Evolutionary conservation across 805 yeast species (phyloP), one percentile per base, ranked within the genome.

Genomic region (Torulaspora indica): DNA sequence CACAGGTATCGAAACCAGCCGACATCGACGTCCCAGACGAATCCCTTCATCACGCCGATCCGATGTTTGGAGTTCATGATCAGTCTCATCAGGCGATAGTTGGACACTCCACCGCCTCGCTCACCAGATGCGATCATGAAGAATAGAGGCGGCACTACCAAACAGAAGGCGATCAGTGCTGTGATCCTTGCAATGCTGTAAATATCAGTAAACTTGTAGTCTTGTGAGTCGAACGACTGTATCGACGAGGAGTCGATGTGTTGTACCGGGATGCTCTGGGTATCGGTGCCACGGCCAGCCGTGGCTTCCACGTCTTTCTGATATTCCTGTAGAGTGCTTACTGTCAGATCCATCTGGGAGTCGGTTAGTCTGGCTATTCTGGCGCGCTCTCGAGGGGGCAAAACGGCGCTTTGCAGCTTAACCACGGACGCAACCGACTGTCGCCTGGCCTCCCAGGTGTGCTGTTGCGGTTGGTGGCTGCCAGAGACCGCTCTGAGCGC

Each of bases 1-100:
- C 63, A 69, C 57, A 51, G 49, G 50, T 35, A 42, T 10, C 64
- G 37, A 24, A 63, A 51, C 66, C 66, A 60, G 12, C 34, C 35
- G 4, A 63, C 44, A 34, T 57, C 57, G 8, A 63, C 41, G 35
- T 61, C 64, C 66, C 66, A 61, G 1, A 56, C 43, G 35, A 58
- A 63, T 6, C 66, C 67, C 32, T 57, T 51, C 22, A 58, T 45
- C 38, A 60, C 40, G 4, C 56, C 58, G 13, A 47, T 30, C 24
- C 63, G 51, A 44, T 59, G 57, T 14, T 57, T 47, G 8, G 47
- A 38, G 36, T 54, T 55, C 52, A 60, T 48, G 3, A 63, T 47
- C 47, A 63, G 35, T 33, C 52, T 52, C 60, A 60, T 56, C 15
- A 63, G 27, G 24, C 52, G 46, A 15, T 56, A 51, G 40, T 61